Conservation (phyloP, 179 eudicot genomes). For the Beta macrorhiza region DNA sequence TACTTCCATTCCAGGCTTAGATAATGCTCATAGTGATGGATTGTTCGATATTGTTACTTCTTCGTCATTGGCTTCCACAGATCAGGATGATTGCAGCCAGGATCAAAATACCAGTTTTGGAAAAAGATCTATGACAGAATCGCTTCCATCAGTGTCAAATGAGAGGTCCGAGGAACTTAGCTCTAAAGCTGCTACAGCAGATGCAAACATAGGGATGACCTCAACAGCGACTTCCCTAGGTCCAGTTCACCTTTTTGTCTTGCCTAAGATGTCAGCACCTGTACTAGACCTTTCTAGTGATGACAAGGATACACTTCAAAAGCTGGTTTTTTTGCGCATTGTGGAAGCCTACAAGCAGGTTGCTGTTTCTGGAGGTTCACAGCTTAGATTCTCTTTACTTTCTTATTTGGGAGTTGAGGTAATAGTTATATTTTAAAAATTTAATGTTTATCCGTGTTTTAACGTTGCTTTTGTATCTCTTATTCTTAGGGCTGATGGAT, state of each 20-base stretch:
- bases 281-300: conserved; percentile 63
- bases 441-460: background rate
- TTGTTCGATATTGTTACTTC: conserved; percentile 37
- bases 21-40: conserved; percentile 44
- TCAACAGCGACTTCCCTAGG: conserved; percentile 70
- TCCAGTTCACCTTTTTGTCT: conserved; percentile 48
- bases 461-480: background rate
- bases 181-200: conserved; percentile 61
- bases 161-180: conserved; percentile 93
- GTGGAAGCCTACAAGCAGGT: conserved; percentile 93
- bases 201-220: conserved; percentile 48
- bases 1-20: conserved; percentile 83
- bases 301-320: conserved; percentile 76
- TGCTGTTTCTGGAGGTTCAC: conserved; percentile 79
- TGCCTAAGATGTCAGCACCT: conserved; percentile 92
- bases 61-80: conserved; percentile 44
- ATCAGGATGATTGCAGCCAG: conserved; percentile 51
- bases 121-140: conserved; percentile 40
- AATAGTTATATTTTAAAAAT: conserved; percentile 15
- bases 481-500: background rate
- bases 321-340: conserved; percentile 63
- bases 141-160: conserved; percentile 65
- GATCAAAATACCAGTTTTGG: conserved; percentile 49
- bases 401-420: conserved; percentile 90
- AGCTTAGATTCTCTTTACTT: conserved; percentile 74